phyloP scores from a whole-genome alignment of 352 stramenopile species.

The Globisporangium cylindrosporum region DNA sequence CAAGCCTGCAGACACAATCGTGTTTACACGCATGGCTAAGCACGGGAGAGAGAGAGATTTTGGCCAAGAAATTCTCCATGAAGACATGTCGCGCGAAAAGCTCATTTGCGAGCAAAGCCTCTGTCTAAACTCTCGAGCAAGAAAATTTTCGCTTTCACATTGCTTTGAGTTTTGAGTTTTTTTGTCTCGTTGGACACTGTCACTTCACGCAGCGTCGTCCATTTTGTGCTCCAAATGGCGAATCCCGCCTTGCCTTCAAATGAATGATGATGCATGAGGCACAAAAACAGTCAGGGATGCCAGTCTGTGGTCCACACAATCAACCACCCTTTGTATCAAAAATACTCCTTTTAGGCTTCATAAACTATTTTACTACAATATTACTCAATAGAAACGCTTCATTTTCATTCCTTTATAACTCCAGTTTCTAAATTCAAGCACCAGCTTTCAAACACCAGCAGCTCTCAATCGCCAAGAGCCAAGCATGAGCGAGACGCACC shows the following conservation, averaged over 20 bases:
- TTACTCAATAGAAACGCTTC: neutral
- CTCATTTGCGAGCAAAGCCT: neutral
- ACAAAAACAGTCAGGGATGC: neutral
- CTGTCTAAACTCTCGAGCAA: no score
- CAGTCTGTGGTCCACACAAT: neutral
- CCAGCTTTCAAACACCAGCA: neutral
- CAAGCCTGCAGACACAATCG: neutral
- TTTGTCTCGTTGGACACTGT: neutral
- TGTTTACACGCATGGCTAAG: neutral
- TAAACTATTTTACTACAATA: neutral
- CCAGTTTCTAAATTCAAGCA: neutral
- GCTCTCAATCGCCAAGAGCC: neutral
- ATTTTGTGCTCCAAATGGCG: neutral
- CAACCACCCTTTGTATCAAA: neutral
- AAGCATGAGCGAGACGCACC: constrained; percentile 55
- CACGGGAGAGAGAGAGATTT: neutral
- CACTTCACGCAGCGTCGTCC: neutral
- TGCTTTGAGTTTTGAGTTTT: neutral
- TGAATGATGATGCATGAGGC: neutral
- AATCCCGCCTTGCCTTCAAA: neutral
- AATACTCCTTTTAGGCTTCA: neutral
- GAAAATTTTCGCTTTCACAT: neutral
- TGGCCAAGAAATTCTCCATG: neutral
- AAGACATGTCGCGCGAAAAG: neutral
- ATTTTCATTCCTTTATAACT: neutral